Evolutionary conservation across 305 asterid species (phyloP).

Genomic region (Euphrasia arctica): DNA sequence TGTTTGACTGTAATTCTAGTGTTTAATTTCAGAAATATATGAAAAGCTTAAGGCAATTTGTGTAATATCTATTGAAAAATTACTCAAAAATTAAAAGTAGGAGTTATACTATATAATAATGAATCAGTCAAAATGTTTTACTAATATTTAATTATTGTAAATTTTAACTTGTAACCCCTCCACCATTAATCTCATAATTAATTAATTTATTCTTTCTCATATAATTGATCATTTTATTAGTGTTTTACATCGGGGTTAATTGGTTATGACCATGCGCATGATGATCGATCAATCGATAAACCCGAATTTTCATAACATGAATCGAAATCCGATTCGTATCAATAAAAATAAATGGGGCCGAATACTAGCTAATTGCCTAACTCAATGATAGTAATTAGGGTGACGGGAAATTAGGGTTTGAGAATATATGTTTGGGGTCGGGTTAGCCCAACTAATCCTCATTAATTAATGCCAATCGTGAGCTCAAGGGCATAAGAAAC

Average conservation of each 20-base stretch:
- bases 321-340: too few species aligned
- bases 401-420: background rate
- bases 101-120: background rate
- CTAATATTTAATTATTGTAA: background rate
- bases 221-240: background rate
- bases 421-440: slow-evolving; percentile 18
- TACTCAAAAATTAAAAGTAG: background rate
- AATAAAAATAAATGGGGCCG: too few species aligned
- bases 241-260: too few species aligned
- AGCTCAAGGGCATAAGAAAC: slow-evolving; percentile 24
- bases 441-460: background rate
- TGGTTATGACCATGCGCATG: too few species aligned
- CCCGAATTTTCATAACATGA: too few species aligned
- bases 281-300: too few species aligned
- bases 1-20: background rate
- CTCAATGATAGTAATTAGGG: slow-evolving; percentile 8
- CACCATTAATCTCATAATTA: too few species aligned
- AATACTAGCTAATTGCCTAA: too few species aligned
- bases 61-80: background rate
- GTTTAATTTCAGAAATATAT: background rate
- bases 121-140: background rate
- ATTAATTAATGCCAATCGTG: slow-evolving; percentile 20
- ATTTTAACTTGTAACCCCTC: slow-evolving; percentile 1
- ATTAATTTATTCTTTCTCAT: too few species aligned
- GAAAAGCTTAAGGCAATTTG: background rate